phyloP scores from a whole-genome alignment of 148 eudicot genomes.

The Pouteria glomerata region DNA sequence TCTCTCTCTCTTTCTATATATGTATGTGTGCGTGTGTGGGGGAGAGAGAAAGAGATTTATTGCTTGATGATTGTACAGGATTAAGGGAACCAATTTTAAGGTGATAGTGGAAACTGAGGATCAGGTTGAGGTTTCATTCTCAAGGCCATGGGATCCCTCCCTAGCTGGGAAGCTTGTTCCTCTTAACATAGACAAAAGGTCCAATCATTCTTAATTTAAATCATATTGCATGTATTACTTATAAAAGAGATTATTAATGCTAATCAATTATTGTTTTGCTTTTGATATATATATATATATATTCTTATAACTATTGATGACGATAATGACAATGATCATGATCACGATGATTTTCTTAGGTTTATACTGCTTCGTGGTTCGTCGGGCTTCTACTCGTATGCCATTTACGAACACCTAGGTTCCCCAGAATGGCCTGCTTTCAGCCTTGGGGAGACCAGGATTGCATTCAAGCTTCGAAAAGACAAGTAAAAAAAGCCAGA shows the following conservation, averaged over 20 bases:
- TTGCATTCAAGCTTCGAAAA: conserved; percentile 68
- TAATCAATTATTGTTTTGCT: background rate
- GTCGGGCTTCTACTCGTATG: conserved; percentile 86
- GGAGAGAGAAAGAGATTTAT: background rate
- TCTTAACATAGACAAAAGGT: conserved; percentile 54
- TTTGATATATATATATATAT: no score
- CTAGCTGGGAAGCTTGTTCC: conserved; percentile 26
- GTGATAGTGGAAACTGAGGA: conserved; percentile 37
- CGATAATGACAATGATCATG: background rate
- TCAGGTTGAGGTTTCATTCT: conserved; percentile 48
- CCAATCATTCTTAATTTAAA: no score
- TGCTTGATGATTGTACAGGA: conserved; percentile 19
- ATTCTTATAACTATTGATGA: no score
- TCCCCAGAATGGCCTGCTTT: conserved; percentile 60
- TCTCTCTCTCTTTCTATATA: background rate
- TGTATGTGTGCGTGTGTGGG: background rate
- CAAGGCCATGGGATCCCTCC: conserved; percentile 41
- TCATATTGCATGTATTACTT: background rate
- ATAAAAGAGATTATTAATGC: background rate
- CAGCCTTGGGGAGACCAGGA: conserved; percentile 67
- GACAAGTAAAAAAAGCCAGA: conserved; percentile 41
- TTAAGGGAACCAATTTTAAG: conserved; percentile 32
- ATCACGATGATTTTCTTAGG: conserved; percentile 26
- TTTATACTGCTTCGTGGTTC: conserved; percentile 70
- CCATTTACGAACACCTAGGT: conserved; percentile 59